Percentiles rank a stretch among this genome's conserved stretches.
phyloP scores from a whole-genome alignment of 2,329 filamentous ascomycete species.

The Fusarium sp. region DNA sequence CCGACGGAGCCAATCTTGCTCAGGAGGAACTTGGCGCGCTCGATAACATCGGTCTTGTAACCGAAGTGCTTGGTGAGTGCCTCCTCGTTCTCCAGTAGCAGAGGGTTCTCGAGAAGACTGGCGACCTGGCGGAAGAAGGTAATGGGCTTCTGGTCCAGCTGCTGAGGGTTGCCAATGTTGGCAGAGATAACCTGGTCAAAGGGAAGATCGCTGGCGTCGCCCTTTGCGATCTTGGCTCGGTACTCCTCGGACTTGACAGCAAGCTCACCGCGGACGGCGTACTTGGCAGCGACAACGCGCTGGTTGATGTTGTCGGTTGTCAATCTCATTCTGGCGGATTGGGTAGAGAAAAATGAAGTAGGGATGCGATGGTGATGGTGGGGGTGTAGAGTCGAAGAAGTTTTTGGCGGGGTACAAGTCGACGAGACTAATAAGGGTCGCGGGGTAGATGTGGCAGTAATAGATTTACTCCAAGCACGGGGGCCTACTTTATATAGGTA shows the following conservation, averaged over 20 bases:
- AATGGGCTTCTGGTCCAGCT: constrained; percentile 98
- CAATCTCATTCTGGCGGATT: constrained; percentile 63
- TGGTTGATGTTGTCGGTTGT: constrained; percentile 93
- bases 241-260: constrained; percentile 95
- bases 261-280: constrained; percentile 96
- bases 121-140: constrained; percentile 99
- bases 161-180: constrained; percentile 99
- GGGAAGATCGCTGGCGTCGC: constrained; percentile 72
- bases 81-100: constrained; percentile 85
- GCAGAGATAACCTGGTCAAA: constrained; percentile 94
- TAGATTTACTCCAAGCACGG: constrained; percentile 42
- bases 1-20: constrained; percentile 91
- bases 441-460: constrained; percentile 48
- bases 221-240: constrained; percentile 78
- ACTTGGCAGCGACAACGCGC: constrained; percentile 88
- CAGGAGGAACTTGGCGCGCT: constrained; percentile 84
- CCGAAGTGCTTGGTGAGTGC: constrained; percentile 82
- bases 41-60: constrained; percentile 92
- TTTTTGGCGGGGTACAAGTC: constrained; percentile 50
- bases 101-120: constrained; percentile 91
- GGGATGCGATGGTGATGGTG: constrained; percentile 29
- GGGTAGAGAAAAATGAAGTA: constrained; percentile 53
- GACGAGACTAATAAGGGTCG: constrained; percentile 44
- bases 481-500: constrained; percentile 37
- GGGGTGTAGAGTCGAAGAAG: constrained; percentile 40